These are phyloP conservation scores for Ophiostoma sp. DNA, from an alignment of 2,329 filamentous ascomycete genomes.

Conservation along the genomic window DNA sequence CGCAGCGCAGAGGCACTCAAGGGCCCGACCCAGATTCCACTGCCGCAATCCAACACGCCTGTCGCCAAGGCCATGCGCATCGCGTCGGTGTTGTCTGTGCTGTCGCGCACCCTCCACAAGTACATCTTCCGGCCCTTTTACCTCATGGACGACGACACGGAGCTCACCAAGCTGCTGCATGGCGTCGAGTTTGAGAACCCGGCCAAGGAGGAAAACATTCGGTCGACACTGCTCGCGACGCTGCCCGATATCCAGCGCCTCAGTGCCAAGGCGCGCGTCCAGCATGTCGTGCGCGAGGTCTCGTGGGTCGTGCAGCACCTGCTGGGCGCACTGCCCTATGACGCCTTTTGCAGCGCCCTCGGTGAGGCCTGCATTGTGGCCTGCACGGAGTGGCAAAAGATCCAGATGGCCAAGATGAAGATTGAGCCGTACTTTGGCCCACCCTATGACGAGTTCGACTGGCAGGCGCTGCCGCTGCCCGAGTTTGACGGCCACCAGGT, in stretches of 20 bases:
- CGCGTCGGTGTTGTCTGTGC: conserved; percentile 34
- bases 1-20: conserved; percentile 34
- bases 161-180: conserved; percentile 33
- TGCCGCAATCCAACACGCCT: conserved; percentile 35
- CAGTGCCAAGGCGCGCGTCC: conserved; percentile 31
- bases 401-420: conserved; percentile 34
- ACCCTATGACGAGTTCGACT: conserved; percentile 36
- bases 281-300: conserved; percentile 35
- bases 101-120: conserved; percentile 34
- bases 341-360: conserved; percentile 33
- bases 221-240: conserved; percentile 33
- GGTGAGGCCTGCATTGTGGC: conserved; percentile 32
- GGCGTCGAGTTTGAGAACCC: conserved; percentile 33
- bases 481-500: conserved; percentile 28
- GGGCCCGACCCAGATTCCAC: conserved; percentile 34
- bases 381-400: conserved; percentile 34
- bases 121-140: conserved; percentile 37
- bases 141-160: conserved; percentile 33
- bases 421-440: conserved; percentile 38
- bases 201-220: conserved; percentile 32
- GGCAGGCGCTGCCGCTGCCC: conserved; percentile 35
- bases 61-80: conserved; percentile 38
- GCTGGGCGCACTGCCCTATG: conserved; percentile 33
- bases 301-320: conserved; percentile 35
- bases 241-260: conserved; percentile 33